Evolutionary conservation across 2,329 filamentous ascomycete species (phyloP), one percentile per base, ranked within the genome.

Genomic region (Calonectria pteridis): DNA sequence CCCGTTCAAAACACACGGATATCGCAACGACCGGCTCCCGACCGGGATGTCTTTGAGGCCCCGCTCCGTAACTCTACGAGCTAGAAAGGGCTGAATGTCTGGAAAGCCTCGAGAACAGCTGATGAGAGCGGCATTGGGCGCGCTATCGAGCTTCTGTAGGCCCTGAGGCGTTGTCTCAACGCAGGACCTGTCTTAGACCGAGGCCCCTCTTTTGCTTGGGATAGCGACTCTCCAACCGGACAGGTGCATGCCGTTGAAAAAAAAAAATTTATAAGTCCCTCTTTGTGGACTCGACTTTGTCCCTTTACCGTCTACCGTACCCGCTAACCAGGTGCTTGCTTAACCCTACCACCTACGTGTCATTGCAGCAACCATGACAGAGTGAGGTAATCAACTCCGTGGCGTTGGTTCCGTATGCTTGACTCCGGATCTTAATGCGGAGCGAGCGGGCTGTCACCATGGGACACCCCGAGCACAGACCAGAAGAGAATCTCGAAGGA

Each of bases 31-130:
- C 65, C 35, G 37, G 26, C 55, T 37, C 28, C 43, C 59, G 59
- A 51, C 51, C 58, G 66, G 50, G n/a, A 66, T 43, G 66, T 33
- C 40, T 69, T 69, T 67, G 37, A 26, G 67, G 71, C 75, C 73
- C 69, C 73, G 75, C 74, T 67, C 63, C 37, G 65, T 49, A 43
- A 43, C n/a, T 50, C n/a, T 50, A 64, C 40, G 31, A 74, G 64
- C 70, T 71, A 75, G 70, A 73, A 73, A 71, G 67, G 51, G 43
- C 63, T 69, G 76, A 65, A 65, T 65, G 69, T 65, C 74, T 74
- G 67, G 71, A 74, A 74, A 65, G 64, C 76, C 73, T 66, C 33
- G 69, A 73, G 58, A 77, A 73, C 75, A 76, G 76, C 76, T 73
- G 75, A 78, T 79, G 59, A 63, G 76, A 51, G 67, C 63, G 59